Conservation (phyloP, 2,329 filamentous ascomycete species). For the Parascedosporium putredinis region DNA sequence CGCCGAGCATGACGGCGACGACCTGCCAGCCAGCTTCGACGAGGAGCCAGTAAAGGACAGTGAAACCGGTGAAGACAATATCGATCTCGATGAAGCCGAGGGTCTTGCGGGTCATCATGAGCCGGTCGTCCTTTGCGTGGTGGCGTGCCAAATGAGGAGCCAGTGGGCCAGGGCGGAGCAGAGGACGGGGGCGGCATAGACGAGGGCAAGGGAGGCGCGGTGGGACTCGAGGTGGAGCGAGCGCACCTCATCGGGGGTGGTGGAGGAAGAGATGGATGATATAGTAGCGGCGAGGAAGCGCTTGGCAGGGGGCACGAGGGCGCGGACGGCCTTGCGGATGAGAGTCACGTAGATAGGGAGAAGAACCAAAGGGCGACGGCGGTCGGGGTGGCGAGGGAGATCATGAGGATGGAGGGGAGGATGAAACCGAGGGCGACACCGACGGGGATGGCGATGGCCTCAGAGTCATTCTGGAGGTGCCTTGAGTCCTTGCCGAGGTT, state of each 20-base stretch:
- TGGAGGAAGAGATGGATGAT: too few relatives aligned
- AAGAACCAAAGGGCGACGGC: constrained; percentile 37
- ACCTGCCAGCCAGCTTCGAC: constrained; percentile 37
- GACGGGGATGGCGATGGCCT: constrained; percentile 46
- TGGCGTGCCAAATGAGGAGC: constrained; percentile 28
- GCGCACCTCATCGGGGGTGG: constrained; percentile 16
- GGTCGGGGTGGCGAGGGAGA: constrained; percentile 26
- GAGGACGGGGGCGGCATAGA: constrained; percentile 35
- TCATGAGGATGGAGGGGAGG: constrained; percentile 34
- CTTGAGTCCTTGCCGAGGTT: constrained; percentile 21
- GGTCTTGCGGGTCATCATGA: constrained; percentile 37
- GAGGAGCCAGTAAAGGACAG: constrained; percentile 42
- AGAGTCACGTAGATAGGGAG: constrained; percentile 39
- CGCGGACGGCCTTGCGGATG: constrained; percentile 27
- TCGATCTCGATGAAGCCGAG: constrained; percentile 37
- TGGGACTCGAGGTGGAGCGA: constrained; percentile 34
- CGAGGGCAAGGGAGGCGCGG: constrained; percentile 23
- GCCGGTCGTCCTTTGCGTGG: constrained; percentile 31
- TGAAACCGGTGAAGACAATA: constrained; percentile 31
- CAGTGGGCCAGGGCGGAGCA: constrained; percentile 33
- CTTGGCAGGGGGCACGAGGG: constrained; percentile 9
- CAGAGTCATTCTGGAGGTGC: constrained; percentile 31
- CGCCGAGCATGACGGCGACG: constrained; percentile 21
- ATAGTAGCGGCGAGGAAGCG: constrained; percentile 15
- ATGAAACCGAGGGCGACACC: constrained; percentile 37